A percentile compares a stretch with the other conserved stretches of the same genome.
These are phyloP conservation scores for Staphylotrichum tortipilum DNA, from an alignment of 495 filamentous ascomycete species.

Conservation along the genomic window DNA sequence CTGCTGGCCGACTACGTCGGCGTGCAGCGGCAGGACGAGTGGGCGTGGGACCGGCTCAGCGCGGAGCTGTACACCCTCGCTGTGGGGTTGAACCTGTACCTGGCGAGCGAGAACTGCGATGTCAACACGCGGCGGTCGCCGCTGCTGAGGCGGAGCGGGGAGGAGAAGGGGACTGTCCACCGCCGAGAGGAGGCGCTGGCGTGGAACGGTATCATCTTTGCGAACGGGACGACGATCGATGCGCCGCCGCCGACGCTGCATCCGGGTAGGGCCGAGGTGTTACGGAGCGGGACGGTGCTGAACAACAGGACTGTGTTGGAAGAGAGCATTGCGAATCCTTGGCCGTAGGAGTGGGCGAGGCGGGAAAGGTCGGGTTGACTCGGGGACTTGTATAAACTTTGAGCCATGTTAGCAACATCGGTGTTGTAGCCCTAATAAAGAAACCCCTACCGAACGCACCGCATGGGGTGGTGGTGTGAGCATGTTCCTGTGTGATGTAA, in stretches of 20 bases:
- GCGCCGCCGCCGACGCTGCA: not conserved
- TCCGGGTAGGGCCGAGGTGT: constrained; percentile 1
- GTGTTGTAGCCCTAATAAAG: not conserved
- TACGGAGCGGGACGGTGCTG: constrained; percentile 10
- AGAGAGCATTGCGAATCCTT: constrained; percentile 10
- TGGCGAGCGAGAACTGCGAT: constrained; percentile 21
- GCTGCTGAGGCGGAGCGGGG: not conserved
- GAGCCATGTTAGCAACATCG: not conserved
- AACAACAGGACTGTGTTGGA: constrained; percentile 12
- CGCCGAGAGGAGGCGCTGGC: not conserved
- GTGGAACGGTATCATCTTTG: constrained; percentile 17
- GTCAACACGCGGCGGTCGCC: constrained; percentile 8
- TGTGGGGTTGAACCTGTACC: constrained; percentile 18
- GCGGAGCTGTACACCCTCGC: constrained; percentile 20
- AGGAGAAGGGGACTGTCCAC: not conserved
- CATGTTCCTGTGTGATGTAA: too few relatives aligned
- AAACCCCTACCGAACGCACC: too few relatives aligned
- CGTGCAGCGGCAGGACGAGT: constrained; percentile 8
- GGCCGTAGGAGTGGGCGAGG: too few relatives aligned
- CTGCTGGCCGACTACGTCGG: constrained; percentile 20
- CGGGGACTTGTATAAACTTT: too few relatives aligned
- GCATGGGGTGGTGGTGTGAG: too few relatives aligned
- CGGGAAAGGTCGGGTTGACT: too few relatives aligned
- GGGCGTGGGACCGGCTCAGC: constrained; percentile 17
- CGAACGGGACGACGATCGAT: constrained; percentile 13